A percentile compares a stretch with the other conserved stretches of the same genome.
These are phyloP conservation scores for Cordia subcordata DNA, from an alignment of 257 asterid species.

Conservation along the genomic window DNA sequence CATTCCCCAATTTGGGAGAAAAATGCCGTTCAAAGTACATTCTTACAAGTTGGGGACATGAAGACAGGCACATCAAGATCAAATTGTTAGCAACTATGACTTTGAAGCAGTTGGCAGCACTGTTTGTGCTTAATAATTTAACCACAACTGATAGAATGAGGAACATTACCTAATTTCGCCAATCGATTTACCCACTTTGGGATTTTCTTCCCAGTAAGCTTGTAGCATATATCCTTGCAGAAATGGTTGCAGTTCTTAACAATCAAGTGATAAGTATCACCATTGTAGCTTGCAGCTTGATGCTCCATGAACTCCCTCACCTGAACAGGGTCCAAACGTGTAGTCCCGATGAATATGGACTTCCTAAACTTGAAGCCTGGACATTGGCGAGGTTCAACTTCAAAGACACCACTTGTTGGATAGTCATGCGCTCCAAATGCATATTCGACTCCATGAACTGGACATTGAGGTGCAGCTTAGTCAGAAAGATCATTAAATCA, in stretches of 20 bases:
- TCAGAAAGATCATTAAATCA: not conserved
- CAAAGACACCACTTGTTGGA: slow-evolving; percentile 87
- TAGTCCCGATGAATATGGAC: slow-evolving; percentile 73
- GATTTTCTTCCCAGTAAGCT: slow-evolving; percentile 69
- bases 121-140: no score
- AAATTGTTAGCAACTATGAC: not conserved
- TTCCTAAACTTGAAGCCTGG: slow-evolving; percentile 89
- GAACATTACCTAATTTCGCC: slow-evolving; percentile 68
- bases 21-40: no score
- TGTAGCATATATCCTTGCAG: slow-evolving; percentile 78
- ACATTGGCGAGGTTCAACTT: slow-evolving; percentile 91
- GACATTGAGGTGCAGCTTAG: slow-evolving; percentile 3
- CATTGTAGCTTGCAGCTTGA: slow-evolving; percentile 76
- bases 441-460: slow-evolving; percentile 92
- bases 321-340: slow-evolving; percentile 54
- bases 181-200: slow-evolving; percentile 98
- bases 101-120: no score
- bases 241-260: slow-evolving; percentile 95
- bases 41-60: no score
- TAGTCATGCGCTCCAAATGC: slow-evolving; percentile 94
- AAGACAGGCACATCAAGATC: not conserved
- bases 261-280: slow-evolving; percentile 83
- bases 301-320: slow-evolving; percentile 81
- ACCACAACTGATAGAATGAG: not conserved
- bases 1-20: no score